Evolutionary conservation across 805 yeast species (phyloP), one percentile per base, ranked within the genome.

Genomic region (Candida boleticola): DNA sequence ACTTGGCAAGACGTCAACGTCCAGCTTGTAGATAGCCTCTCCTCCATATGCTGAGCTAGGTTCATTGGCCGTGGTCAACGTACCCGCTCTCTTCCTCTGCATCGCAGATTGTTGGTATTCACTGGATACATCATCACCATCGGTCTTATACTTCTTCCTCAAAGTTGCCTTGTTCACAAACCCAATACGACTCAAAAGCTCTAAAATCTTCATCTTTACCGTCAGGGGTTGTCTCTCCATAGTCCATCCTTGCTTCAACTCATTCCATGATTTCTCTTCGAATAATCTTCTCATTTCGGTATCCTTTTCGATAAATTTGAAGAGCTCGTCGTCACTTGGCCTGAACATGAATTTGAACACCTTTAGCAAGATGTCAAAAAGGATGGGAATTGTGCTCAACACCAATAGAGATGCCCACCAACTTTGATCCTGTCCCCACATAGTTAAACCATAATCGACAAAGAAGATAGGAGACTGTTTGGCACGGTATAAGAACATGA

Each of bases 381-480:
- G 61, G 11, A 86, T 50, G 2, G 92, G 85, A 40, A 87, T 67
- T 0, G 77, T 63, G 1, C 71, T 59, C 16, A 85, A 57, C 1
- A 82, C 72, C 23, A 88, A 55, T 26, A 86, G 64, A 0, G 88
- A 62, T 1, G 88, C 87, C 98, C 98, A 93, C 80, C 89, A 92
- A 0, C 86, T 74, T n/a, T 71, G 59, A 57, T 93, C 97, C 17
- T 50, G 63, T 18, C 98, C 98, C 66, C 88, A 89, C 39, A 79
- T 79, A 37, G 80, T 62, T 37, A 93, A 68, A 2, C 93, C 95
- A 46, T 77, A 72, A 5, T 72, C 68, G 2, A 86, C 97, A 58
- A 77, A 86, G 61, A 79, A 89, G 11, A 86, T 85, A 41, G 78
- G 65, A 26, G 73, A 71, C 40, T 56, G 77, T 56, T 65, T 77